Percentiles rank a stretch among this genome's conserved stretches.
phyloP scores from a whole-genome alignment of 768 basidiomycete genomes.

The Rhodotorula taiwanensis region DNA sequence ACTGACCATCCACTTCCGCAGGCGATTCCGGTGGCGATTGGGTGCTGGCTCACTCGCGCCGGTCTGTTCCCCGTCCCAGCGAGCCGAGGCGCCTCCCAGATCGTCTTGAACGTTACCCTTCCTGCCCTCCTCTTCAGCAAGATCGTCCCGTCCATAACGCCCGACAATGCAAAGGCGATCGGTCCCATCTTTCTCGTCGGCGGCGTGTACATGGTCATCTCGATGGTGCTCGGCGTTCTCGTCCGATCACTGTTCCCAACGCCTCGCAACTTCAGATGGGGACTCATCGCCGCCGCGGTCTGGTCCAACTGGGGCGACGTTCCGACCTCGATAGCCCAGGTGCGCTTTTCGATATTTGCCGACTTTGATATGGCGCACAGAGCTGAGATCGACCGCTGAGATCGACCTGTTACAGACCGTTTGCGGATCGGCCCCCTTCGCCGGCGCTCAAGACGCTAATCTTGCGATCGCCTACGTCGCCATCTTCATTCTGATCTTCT shows the following conservation, averaged over 20 bases:
- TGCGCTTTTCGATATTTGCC: no score
- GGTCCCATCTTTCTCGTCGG: slow-evolving; percentile 47
- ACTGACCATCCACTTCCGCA: no score
- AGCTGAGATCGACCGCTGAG: not conserved
- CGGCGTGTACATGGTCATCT: slow-evolving; percentile 1
- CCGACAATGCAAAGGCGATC: slow-evolving; percentile 6
- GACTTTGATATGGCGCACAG: no score
- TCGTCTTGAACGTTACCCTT: slow-evolving; percentile 17
- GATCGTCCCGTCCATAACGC: slow-evolving; percentile 26
- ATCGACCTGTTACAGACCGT: not conserved
- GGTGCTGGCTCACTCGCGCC: not conserved
- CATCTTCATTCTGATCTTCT: slow-evolving; percentile 18
- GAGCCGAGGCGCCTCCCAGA: not conserved
- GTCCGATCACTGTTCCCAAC: slow-evolving; percentile 51
- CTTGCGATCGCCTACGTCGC: slow-evolving; percentile 46
- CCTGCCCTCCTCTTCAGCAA: slow-evolving; percentile 31
- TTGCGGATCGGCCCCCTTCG: slow-evolving; percentile 5
- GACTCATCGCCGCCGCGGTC: slow-evolving; percentile 61
- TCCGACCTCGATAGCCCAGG: not conserved
- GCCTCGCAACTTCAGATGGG: slow-evolving; percentile 67
- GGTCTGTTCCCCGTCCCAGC: slow-evolving; percentile 6
- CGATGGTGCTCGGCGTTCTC: slow-evolving; percentile 4
- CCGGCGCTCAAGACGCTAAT: slow-evolving; percentile 53
- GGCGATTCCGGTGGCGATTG: slow-evolving; percentile 1
- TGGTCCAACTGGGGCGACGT: slow-evolving; percentile 50